phyloP scores from a whole-genome alignment of 768 basidiomycete genomes.

The Psilocybe tampanensis region DNA sequence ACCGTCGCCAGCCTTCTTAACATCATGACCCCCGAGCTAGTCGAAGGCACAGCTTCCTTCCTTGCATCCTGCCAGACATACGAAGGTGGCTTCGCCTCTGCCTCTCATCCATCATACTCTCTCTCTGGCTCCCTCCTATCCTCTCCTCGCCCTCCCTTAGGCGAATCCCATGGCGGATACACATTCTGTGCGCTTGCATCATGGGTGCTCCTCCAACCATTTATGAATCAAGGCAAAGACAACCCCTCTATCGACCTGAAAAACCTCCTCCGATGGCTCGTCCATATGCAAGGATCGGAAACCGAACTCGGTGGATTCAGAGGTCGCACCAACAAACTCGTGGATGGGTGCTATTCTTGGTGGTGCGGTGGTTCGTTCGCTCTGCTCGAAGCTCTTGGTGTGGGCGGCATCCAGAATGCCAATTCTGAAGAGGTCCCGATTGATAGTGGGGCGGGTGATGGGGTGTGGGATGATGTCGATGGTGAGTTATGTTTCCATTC shows the following conservation, averaged over 20 bases:
- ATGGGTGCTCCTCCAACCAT: conserved; percentile 76
- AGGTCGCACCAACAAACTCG: conserved; percentile 96
- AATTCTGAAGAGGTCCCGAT: conserved; percentile 30
- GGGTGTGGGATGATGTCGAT: conserved; percentile 72
- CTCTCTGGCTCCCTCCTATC: conserved; percentile 35
- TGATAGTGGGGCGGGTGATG: conserved; percentile 19
- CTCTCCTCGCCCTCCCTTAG: conserved; percentile 67
- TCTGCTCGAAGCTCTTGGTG: conserved; percentile 65
- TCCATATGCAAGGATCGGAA: conserved; percentile 81
- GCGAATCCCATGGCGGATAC: conserved; percentile 98
- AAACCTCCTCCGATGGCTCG: conserved; percentile 77
- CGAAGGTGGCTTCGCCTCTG: conserved; percentile 91
- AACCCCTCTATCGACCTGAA: conserved; percentile 55
- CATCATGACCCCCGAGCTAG: conserved; percentile 86
- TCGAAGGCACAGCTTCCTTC: conserved; percentile 75
- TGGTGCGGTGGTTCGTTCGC: conserved; percentile 94
- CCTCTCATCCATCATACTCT: conserved; percentile 70
- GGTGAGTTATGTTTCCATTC: conserved; percentile 33
- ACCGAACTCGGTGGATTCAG: conserved; percentile 90
- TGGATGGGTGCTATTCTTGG: conserved; percentile 99
- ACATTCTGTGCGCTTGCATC: conserved; percentile 91
- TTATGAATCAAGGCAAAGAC: conserved; percentile 30
- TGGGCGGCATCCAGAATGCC: conserved; percentile 38
- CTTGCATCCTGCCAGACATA: conserved; percentile 93
- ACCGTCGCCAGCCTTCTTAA: conserved; percentile 82